Conservation (phyloP, 176 grass and related monocot species). For the Oryza officinalis region DNA sequence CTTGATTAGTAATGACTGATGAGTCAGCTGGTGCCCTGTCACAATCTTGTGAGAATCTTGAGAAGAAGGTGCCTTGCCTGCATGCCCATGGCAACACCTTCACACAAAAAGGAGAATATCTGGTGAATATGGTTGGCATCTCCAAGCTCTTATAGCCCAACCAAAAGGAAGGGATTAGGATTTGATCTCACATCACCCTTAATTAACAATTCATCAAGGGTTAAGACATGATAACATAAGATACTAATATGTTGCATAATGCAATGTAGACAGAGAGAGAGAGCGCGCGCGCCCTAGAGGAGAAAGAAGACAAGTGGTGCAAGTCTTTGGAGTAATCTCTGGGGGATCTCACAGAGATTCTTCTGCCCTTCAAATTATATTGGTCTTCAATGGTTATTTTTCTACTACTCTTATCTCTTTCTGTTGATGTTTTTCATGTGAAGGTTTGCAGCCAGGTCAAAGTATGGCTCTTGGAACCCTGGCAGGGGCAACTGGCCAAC, state of each 20-base stretch:
- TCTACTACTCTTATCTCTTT: not conserved
- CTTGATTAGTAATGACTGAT: slow-evolving; percentile 11
- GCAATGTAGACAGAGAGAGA: not conserved
- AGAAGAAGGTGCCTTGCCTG: not conserved
- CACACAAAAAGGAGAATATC: not conserved
- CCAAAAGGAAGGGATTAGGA: slow-evolving; percentile 17
- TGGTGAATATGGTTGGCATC: not conserved
- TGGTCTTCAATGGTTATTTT: not conserved
- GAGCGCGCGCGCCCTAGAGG: not conserved
- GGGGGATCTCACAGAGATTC: slow-evolving; percentile 49
- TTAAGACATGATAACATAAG: slow-evolving; percentile 42
- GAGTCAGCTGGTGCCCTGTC: slow-evolving; percentile 31
- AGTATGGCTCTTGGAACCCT: slow-evolving; percentile 26
- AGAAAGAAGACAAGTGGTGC: slow-evolving; percentile 14
- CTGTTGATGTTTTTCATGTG: slow-evolving; percentile 11
- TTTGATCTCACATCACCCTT: slow-evolving; percentile 6
- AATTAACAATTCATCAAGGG: slow-evolving; percentile 21
- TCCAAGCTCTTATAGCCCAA: not conserved
- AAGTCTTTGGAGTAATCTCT: slow-evolving; percentile 23
- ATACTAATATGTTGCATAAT: slow-evolving; percentile 29
- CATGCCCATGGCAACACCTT: slow-evolving; percentile 36
- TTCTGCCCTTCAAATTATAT: not conserved
- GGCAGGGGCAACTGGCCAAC: not conserved
- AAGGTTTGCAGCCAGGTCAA: slow-evolving; percentile 32
- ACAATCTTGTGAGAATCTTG: slow-evolving; percentile 32